phyloP scores from a whole-genome alignment of 139 green algal genomes.

The Raphidocelis subcapitata region DNA sequence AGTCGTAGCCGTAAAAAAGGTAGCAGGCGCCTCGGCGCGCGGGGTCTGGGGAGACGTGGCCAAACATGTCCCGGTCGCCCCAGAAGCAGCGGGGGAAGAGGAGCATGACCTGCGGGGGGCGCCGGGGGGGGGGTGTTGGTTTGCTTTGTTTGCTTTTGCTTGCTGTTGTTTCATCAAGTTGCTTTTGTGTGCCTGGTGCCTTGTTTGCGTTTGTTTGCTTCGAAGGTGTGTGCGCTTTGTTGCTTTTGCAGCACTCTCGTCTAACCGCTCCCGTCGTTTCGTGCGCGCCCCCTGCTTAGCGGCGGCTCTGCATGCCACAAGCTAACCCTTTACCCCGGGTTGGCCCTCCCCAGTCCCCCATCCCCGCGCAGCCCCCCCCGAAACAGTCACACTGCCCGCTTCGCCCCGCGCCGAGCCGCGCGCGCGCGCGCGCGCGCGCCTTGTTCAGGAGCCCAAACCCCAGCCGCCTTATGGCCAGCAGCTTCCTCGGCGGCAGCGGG shows the following conservation, averaged over 20 bases:
- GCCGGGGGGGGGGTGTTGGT: not conserved
- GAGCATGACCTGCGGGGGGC: constrained; percentile 76
- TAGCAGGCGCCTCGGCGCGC: constrained; percentile 80
- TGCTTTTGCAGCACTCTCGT: no score
- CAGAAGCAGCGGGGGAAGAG: constrained; percentile 94
- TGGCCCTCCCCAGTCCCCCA: no score
- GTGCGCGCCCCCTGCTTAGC: no score
- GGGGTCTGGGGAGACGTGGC: constrained; percentile 48
- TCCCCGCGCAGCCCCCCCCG: no score
- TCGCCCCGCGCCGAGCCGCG: no score
- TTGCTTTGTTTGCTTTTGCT: not conserved
- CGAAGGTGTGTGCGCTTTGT: no score
- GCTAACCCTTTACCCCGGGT: no score
- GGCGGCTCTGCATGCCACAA: no score
- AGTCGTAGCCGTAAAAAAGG: constrained; percentile 89
- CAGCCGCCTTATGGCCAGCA: constrained; percentile 77
- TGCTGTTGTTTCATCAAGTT: constrained; percentile 1
- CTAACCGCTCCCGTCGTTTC: no score
- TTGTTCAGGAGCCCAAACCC: constrained; percentile 74
- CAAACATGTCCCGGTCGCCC: constrained; percentile 89
- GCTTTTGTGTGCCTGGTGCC: not conserved
- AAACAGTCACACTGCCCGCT: no score
- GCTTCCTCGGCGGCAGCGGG: constrained; percentile 79
- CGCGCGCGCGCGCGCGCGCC: no score
- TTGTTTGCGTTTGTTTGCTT: constrained; percentile 1